phyloP scores from a whole-genome alignment of 495 filamentous ascomycete genomes.

The Paragyromitra xinjiangensis region DNA sequence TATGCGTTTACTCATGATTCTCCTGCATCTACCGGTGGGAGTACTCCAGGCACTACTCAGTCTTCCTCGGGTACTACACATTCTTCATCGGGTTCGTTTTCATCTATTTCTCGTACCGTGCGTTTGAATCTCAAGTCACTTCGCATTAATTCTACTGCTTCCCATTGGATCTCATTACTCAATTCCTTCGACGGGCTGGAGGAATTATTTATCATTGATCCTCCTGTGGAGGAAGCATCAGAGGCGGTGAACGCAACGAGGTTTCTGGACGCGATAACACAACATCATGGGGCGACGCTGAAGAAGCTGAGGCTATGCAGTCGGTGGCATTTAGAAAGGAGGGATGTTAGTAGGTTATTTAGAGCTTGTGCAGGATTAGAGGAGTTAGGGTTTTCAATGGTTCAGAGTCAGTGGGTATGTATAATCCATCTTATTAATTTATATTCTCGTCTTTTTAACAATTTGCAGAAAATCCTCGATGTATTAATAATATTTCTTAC shows the following conservation, averaged over 20 bases:
- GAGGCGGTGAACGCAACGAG: constrained; percentile 10
- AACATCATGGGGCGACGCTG: constrained; percentile 33
- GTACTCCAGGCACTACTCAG: constrained; percentile 26
- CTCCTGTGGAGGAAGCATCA: constrained; percentile 18
- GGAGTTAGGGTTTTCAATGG: constrained; percentile 46
- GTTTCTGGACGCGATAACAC: constrained; percentile 37
- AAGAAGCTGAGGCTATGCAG: constrained; percentile 32
- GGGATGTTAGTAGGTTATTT: constrained; percentile 34
- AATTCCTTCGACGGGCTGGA: constrained; percentile 44
- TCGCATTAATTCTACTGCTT: constrained; percentile 45
- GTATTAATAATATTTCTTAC: constrained; percentile 39
- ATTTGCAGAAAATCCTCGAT: constrained; percentile 37
- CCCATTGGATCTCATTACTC: constrained; percentile 37
- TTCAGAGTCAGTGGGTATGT: constrained; percentile 47
- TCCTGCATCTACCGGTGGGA: constrained; percentile 7
- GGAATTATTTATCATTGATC: constrained; percentile 45
- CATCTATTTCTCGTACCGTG: background rate
- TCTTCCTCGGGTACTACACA: background rate
- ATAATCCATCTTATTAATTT: background rate
- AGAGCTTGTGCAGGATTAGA: constrained; percentile 32
- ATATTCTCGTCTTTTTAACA: background rate
- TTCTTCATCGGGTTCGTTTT: background rate
- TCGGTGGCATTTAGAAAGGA: constrained; percentile 32
- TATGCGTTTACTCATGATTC: constrained; percentile 11
- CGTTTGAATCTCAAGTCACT: constrained; percentile 40